Conservation (phyloP, 192 early-diverging fungal genomes). For the Entomortierella lignicola region DNA sequence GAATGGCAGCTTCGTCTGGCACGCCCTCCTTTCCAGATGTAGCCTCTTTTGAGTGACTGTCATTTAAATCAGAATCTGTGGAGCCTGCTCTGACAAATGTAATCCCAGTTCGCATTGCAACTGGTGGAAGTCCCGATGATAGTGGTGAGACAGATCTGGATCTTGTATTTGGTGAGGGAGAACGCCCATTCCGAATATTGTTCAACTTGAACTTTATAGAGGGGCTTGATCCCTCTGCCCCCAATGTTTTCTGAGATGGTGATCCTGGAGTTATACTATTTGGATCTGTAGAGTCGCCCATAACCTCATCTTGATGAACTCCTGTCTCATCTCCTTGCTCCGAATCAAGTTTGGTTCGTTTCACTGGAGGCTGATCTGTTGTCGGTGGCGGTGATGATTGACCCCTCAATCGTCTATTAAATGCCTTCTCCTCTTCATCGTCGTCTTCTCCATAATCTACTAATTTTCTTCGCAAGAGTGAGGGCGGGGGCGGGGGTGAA, state of each 20-base stretch:
- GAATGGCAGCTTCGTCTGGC: constrained; percentile 22
- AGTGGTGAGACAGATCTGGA: constrained; percentile 36
- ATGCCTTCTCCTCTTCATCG: constrained; percentile 27
- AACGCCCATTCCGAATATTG: constrained; percentile 36
- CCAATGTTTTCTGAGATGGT: not conserved
- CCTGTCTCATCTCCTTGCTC: constrained; percentile 2
- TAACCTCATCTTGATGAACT: constrained; percentile 5
- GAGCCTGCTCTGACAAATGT: constrained; percentile 37
- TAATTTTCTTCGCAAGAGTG: constrained; percentile 24
- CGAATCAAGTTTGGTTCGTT: constrained; percentile 27
- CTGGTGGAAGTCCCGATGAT: constrained; percentile 4
- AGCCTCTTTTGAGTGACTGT: not conserved
- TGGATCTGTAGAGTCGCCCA: constrained; percentile 7
- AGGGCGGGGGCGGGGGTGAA: constrained; percentile 15
- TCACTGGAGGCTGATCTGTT: constrained; percentile 21
- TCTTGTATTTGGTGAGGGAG: constrained; percentile 12
- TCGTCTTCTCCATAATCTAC: constrained; percentile 50
- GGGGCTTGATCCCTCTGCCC: constrained; percentile 2
- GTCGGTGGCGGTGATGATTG: not conserved
- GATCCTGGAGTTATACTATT: not conserved
- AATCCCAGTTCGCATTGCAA: constrained; percentile 31
- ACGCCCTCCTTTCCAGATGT: not conserved
- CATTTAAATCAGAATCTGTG: not conserved
- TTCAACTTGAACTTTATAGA: constrained; percentile 48
- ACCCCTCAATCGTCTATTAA: constrained; percentile 7